A percentile compares a stretch with the other conserved stretches of the same genome.
Evolutionary conservation across 257 asterid genomes (phyloP).

Genomic region (Solanum pinnatisectum): DNA sequence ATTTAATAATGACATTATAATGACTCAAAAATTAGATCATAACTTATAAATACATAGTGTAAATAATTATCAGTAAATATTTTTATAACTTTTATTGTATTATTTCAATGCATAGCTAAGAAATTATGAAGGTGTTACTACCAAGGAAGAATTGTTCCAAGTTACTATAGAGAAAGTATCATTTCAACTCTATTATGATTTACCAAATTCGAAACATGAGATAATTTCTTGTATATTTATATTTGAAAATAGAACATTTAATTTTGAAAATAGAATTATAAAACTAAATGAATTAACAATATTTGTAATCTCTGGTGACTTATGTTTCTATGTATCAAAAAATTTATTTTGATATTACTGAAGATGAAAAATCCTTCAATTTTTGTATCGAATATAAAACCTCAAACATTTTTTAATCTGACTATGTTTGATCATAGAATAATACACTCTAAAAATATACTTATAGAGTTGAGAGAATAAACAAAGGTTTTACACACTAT

Average conservation of each 20-base stretch:
- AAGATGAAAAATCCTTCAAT: background rate
- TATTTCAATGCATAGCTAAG: too few relatives aligned
- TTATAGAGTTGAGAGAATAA: background rate
- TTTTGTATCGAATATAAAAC: background rate
- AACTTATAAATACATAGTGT: too few relatives aligned
- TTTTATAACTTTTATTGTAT: too few relatives aligned
- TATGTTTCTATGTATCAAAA: background rate
- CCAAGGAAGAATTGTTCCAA: too few relatives aligned
- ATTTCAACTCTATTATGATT: background rate
- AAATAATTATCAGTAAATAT: too few relatives aligned
- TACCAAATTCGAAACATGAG: background rate
- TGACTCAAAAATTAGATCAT: too few relatives aligned
- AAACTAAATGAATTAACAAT: too few relatives aligned
- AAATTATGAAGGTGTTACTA: too few relatives aligned
- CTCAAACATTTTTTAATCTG: background rate
- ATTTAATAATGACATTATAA: too few relatives aligned
- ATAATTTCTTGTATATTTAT: too few relatives aligned
- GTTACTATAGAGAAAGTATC: background rate
- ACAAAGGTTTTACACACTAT: background rate
- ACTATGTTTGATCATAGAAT: background rate
- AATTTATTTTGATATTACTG: background rate
- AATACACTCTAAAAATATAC: background rate
- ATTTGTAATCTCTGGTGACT: background rate
- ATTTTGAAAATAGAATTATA: too few relatives aligned
- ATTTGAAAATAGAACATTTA: too few relatives aligned